Percentiles rank a stretch among this genome's conserved stretches.
phyloP scores from a whole-genome alignment of 2,329 filamentous ascomycete species.

The Apiospora saccharicola region DNA sequence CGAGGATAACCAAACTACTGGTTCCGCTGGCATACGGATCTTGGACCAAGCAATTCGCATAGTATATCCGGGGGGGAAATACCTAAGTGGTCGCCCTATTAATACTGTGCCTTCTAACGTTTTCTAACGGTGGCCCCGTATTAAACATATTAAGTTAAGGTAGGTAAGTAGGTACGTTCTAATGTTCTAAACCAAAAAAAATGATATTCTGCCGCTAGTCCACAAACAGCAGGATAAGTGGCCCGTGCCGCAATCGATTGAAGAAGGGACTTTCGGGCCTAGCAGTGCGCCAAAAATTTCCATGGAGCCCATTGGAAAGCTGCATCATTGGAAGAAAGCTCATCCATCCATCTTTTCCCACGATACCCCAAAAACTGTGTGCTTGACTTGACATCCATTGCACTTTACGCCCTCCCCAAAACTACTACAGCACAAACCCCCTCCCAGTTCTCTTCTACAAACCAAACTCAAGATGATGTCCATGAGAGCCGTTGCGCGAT shows the following conservation, averaged over 20 bases:
- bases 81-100: no score
- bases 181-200: neutral
- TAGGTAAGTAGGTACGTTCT: neutral
- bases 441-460: neutral
- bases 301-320: neutral
- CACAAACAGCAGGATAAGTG: neutral
- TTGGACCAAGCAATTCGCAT: no score
- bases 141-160: neutral
- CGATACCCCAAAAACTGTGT: neutral
- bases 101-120: no score
- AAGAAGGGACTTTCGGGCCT: neutral
- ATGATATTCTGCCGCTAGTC: neutral
- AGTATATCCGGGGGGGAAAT: no score
- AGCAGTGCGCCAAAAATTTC: constrained; percentile 1
- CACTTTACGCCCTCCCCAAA: neutral
- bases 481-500: constrained; percentile 69
- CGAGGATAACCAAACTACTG: no score
- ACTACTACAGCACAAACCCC: neutral
- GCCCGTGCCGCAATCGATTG: constrained; percentile 14
- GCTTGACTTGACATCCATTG: neutral
- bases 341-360: neutral
- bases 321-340: constrained; percentile 2
- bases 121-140: no score
- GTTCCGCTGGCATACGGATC: no score
- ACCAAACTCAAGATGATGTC: constrained; percentile 68